Conservation (phyloP, 78 protist genomes). For the Cavenderia fasciculata region DNA sequence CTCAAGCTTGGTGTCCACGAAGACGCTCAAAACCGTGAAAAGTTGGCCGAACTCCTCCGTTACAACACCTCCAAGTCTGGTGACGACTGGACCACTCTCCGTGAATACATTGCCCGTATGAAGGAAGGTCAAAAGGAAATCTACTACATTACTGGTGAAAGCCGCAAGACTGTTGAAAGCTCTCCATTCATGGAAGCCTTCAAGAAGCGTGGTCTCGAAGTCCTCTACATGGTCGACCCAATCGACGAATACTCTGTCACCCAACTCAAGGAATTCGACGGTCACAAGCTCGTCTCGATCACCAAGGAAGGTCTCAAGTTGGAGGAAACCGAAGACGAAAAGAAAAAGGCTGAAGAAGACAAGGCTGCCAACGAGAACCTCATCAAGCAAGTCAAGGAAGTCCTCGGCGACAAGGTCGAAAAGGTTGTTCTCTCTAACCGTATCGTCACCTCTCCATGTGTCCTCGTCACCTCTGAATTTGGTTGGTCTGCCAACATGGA, state of each 20-base stretch:
- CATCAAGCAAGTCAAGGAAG: constrained; percentile 98
- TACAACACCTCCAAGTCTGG: constrained; percentile 96
- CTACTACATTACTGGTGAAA: constrained; percentile 99
- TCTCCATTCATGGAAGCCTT: constrained; percentile 98
- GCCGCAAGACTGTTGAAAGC: constrained; percentile 81
- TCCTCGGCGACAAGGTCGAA: constrained; percentile 99
- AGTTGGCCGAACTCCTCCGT: constrained; percentile 98
- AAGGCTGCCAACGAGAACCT: constrained; percentile 93
- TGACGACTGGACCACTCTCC: constrained; percentile 96
- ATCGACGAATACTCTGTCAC: constrained; percentile 99
- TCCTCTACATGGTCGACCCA: constrained; percentile 99
- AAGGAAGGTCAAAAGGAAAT: constrained; percentile 98
- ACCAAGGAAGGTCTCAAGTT: constrained; percentile 99
- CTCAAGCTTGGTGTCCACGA: constrained; percentile 99
- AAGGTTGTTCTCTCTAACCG: constrained; percentile 97
- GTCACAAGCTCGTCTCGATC: constrained; percentile 98
- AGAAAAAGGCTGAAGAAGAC: constrained; percentile 93
- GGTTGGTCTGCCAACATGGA: constrained; percentile 99
- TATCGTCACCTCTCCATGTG: constrained; percentile 96
- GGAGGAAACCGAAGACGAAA: constrained; percentile 97
- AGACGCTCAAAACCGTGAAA: constrained; percentile 97
- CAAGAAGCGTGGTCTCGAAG: constrained; percentile 92
- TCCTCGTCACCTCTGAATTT: constrained; percentile 97
- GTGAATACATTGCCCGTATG: constrained; percentile 99
- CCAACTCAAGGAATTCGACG: constrained; percentile 99